Base-by-base conservation (phyloP, 2,329 filamentous ascomycete species). In the Penicillium palitans region DNA sequence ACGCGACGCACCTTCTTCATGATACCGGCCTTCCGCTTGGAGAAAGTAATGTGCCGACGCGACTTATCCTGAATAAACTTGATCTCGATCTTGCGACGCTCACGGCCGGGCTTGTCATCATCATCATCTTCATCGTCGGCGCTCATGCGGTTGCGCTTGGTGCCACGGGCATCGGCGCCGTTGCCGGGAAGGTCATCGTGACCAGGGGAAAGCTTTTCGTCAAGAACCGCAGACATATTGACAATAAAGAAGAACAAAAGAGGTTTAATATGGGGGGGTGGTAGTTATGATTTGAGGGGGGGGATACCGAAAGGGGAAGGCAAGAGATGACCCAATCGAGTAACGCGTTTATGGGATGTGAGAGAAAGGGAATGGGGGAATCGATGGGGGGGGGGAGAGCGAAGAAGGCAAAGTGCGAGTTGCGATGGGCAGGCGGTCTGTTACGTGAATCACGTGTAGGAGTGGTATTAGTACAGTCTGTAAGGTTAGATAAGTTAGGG, bases 11-110 rank as follows among this genome's bases (percentile, higher is more conserved):
- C 95, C 92, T 98, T 98, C 85, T 99, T 98, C 95, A 99, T 98
- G 79, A 99, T 98, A 70, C 95, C 95, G 57, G 95, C 95, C 84
- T 99, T 99, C 78, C 95, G 91, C 87, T 99, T 99, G 69, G 93
- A 98, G 79, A 99, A 98, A 72, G 95, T 98, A 76, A 98, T 99
- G 83, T 99, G 95, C 64, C 95, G 90, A 81, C 95, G 92, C 81
- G 93, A 98, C 84, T 99, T 99, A 81, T 99, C 95, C 79, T 93
- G 93, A 79, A 99, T 99, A 82, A 99, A 99, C 85, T 99, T 99
- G 82, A 99, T 99, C 80, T 99, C 95, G 72, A 99, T 99, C 89
- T 99, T 99, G 81, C 95, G 88, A 75, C 95, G 89, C 85, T 98
- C 95, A 79, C 95, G 93, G 74, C 92, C 92, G 64, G 91, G 91